Evolutionary conservation across 2,329 filamentous ascomycete genomes (phyloP), one percentile per base, ranked within the genome.

Genomic region (Cercospora sp.): DNA sequence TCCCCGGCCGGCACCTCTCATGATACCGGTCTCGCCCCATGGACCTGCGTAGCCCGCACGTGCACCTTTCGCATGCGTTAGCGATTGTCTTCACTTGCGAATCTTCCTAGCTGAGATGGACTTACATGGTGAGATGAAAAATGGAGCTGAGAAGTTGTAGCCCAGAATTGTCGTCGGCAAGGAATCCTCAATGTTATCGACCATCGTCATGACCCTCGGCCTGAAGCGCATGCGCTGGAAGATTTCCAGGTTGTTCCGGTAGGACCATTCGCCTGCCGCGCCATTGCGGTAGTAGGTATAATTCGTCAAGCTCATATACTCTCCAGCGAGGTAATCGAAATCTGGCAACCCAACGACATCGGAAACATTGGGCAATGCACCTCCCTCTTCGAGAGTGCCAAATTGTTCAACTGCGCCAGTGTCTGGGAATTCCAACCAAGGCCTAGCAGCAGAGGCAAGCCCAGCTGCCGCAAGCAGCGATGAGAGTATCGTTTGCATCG

Each of bases 81-180:
- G 55, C 28, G 7, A 32, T 34, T 18, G 28, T 59, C 55, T 34
- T 21, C 16, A 18, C 6, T 16, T 4, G 55, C 3, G 12, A 37
- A 26, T 34, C 16, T 58, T n/a, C 24, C 8, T 28, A 32, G 28
- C 12, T 58, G 9, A 10, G 24, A 53, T 34, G 55, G n/a, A 10
- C 55, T 58, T 59, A 12, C 94, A 97, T 51, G 94, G 94, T 1
- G 94, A 97, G 40, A 97, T 90, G 82, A 97, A 98, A 82, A 97
- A 95, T 24, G 94, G 94, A 57, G 94, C 90, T 69, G 90, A 87
- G 70, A 89, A 88, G 76, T 91, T 92, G 51, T 90, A 88, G 71
- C 93, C 94, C 10, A 98, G 90, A 92, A 98, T 97, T 2, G 90
- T 97, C 26, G 94, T 97, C 30, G 70, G 70, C 40, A 73, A 66